Conservation (phyloP, 371 early-diverging fungal species). For the Mucor ambiguus region DNA sequence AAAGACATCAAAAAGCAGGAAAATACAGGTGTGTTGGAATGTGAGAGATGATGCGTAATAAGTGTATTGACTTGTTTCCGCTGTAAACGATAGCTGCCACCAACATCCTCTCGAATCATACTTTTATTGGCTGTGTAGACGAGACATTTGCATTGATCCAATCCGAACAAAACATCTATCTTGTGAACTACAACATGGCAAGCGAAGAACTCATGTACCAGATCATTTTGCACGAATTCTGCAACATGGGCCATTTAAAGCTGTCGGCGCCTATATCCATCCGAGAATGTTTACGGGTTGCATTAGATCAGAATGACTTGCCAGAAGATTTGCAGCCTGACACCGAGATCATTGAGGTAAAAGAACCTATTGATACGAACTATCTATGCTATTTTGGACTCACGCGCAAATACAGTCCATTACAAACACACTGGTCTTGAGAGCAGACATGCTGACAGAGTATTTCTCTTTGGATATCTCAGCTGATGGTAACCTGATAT, state of each 20-base stretch:
- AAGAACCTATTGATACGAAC: background rate
- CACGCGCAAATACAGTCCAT: conserved; percentile 46
- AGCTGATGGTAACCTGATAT: conserved; percentile 61
- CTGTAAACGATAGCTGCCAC: conserved; percentile 58
- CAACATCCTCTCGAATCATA: conserved; percentile 73
- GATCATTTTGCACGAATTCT: conserved; percentile 76
- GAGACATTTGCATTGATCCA: conserved; percentile 78
- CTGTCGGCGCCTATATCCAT: conserved; percentile 68
- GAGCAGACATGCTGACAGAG: conserved; percentile 81
- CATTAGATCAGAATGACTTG: conserved; percentile 46
- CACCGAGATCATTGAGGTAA: conserved; percentile 62
- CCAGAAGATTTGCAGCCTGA: conserved; percentile 51
- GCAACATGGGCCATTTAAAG: conserved; percentile 79
- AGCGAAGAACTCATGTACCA: conserved; percentile 91
- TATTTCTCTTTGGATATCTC: conserved; percentile 80
- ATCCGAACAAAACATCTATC: conserved; percentile 76
- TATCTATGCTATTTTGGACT: background rate
- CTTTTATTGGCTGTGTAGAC: conserved; percentile 91
- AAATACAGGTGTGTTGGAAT: conserved; percentile 53
- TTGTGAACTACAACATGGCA: conserved; percentile 75
- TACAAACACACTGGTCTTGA: conserved; percentile 51
- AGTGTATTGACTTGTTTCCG: background rate
- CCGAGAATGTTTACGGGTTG: conserved; percentile 69
- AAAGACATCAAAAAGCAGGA: conserved; percentile 66
- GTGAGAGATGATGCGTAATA: no score